phyloP scores from a whole-genome alignment of 1,139 yeast species.

The Wickerhamomyces sp. region DNA sequence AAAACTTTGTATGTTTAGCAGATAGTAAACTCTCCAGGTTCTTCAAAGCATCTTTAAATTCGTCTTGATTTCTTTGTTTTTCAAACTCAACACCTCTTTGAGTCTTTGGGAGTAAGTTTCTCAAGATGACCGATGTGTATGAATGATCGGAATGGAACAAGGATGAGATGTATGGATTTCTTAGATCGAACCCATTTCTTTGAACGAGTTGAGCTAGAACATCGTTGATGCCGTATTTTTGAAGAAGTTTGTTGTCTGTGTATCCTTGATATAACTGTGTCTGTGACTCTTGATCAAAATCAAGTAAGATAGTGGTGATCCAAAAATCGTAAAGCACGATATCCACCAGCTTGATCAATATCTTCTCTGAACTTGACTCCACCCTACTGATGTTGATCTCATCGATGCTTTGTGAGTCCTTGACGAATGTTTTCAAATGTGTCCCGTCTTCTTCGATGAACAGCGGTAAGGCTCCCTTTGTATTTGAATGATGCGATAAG shows the following conservation, averaged over 20 bases:
- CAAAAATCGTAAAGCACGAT: conserved; percentile 20
- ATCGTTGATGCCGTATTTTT: conserved; percentile 7
- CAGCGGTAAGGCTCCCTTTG: conserved; percentile 18
- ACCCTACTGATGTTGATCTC: conserved; percentile 15
- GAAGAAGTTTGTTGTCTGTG: conserved; percentile 5
- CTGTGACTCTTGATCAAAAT: conserved; percentile 6
- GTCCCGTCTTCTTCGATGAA: conserved; percentile 16
- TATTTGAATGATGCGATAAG: conserved; percentile 14
- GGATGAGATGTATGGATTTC: conserved; percentile 19
- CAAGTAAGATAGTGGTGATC: conserved; percentile 15
- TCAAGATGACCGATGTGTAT: not conserved
- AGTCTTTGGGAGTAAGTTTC: conserved; percentile 2
- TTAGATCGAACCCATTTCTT: conserved; percentile 20
- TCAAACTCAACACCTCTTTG: conserved; percentile 11
- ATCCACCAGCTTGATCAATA: conserved; percentile 21
- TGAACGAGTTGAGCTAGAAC: conserved; percentile 10
- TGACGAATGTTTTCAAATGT: conserved; percentile 10
- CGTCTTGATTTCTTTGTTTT: conserved; percentile 10
- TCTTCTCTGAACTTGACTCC: conserved; percentile 16
- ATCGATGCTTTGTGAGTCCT: conserved; percentile 12
- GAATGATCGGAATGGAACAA: conserved; percentile 1
- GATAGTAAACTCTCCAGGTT: conserved; percentile 11
- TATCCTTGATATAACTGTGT: conserved; percentile 13
- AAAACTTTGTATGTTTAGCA: conserved; percentile 10
- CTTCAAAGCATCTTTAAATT: conserved; percentile 13